Evolutionary conservation across 1,284 basidiomycete genomes (phyloP).

Genomic region (Pseudozyma sp.): DNA sequence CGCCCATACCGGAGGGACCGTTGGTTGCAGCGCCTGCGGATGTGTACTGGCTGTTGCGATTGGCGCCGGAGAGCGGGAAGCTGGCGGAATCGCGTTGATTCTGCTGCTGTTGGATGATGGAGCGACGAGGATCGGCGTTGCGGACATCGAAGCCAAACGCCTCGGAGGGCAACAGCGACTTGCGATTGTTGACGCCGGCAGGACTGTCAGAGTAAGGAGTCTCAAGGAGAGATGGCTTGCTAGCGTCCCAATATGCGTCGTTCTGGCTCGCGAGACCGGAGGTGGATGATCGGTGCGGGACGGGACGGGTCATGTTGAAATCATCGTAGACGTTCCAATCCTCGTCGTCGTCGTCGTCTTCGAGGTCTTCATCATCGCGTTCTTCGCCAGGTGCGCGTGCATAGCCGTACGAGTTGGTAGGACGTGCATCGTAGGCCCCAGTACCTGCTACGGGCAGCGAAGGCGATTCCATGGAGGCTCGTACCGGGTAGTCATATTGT

Average conservation of each 20-base stretch:
- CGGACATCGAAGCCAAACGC: constrained; percentile 62
- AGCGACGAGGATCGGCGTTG: constrained; percentile 53
- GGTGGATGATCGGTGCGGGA: constrained; percentile 33
- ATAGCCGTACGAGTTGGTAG: constrained; percentile 39
- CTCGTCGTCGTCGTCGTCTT: constrained; percentile 48
- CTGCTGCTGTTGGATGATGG: constrained; percentile 27
- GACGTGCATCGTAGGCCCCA: constrained; percentile 21
- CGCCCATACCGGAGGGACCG: constrained; percentile 27
- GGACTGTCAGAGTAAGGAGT: constrained; percentile 30
- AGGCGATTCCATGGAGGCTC: constrained; percentile 27
- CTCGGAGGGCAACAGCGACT: constrained; percentile 44
- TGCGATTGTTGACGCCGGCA: constrained; percentile 15
- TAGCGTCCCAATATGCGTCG: constrained; percentile 42
- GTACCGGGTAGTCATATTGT: constrained; percentile 35
- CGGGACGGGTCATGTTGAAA: constrained; percentile 60
- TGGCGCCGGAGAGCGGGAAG: neutral
- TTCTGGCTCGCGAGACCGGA: constrained; percentile 19
- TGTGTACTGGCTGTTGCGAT: constrained; percentile 11
- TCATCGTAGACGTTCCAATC: constrained; percentile 66
- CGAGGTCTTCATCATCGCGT: constrained; percentile 42
- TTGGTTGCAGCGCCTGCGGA: constrained; percentile 2
- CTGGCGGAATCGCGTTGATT: neutral
- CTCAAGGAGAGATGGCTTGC: constrained; percentile 28
- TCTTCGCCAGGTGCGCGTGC: constrained; percentile 25
- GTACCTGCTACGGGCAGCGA: constrained; percentile 7